Percentiles rank a stretch among this genome's conserved stretches.
Evolutionary conservation across 2,329 filamentous ascomycete species (phyloP).

Genomic region (Colletotrichum cereale): DNA sequence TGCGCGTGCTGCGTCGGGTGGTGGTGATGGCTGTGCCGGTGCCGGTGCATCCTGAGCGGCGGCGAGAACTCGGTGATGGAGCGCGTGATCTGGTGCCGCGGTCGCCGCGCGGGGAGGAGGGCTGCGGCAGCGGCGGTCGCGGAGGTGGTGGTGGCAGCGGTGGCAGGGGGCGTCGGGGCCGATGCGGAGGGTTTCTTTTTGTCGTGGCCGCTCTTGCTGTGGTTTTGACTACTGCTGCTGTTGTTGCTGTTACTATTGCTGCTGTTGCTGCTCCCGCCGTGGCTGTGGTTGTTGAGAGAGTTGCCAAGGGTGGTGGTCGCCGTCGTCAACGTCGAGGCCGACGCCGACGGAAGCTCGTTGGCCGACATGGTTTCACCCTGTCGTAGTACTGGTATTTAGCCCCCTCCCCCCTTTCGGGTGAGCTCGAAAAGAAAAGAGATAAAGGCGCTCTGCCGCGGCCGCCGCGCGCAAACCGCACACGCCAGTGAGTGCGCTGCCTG

Average conservation of each 20-base stretch:
- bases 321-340: conserved; percentile 23
- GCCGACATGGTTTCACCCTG: conserved; percentile 37
- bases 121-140: conserved; percentile 25
- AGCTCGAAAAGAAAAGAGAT: not conserved
- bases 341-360: conserved; percentile 32
- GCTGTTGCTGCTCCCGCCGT: conserved; percentile 10
- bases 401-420: not conserved
- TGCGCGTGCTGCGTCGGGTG: conserved; percentile 47
- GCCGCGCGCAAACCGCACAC: conserved; percentile 6
- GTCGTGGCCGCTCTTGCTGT: conserved; percentile 9
- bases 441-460: conserved; percentile 2
- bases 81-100: conserved; percentile 66
- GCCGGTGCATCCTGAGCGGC: conserved; percentile 54
- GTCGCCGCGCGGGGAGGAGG: conserved; percentile 26
- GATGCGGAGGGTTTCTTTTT: conserved; percentile 3
- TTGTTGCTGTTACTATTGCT: not conserved
- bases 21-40: conserved; percentile 53
- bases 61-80: conserved; percentile 68
- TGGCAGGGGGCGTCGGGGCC: not conserved
- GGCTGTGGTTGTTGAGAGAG: conserved; percentile 13
- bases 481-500: conserved; percentile 4
- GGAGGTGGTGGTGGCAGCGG: conserved; percentile 17
- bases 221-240: conserved; percentile 12
- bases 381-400: not conserved
- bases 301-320: conserved; percentile 25